phyloP scores from a whole-genome alignment of 495 filamentous ascomycete genomes.

The Podospora fimiseda region DNA sequence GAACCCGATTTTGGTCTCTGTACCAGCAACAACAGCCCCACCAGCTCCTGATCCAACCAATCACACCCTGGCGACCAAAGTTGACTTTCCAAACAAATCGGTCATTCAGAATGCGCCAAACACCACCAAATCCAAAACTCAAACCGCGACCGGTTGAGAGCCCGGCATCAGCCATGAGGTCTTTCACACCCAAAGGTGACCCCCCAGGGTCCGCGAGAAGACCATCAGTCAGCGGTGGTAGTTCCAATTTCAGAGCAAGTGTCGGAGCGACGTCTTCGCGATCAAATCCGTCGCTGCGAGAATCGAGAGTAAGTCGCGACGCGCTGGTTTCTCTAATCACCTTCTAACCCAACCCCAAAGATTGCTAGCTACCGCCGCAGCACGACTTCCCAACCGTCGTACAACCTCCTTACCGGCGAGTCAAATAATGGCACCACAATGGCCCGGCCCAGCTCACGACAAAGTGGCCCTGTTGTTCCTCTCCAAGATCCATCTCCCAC shows the following conservation, averaged over 20 bases:
- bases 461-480: conserved; percentile 28
- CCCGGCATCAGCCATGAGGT: conserved; percentile 17
- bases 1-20: too few relatives aligned
- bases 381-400: conserved; percentile 49
- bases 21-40: not conserved
- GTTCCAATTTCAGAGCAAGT: conserved; percentile 31
- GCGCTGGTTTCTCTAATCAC: conserved; percentile 14
- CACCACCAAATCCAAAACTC: conserved; percentile 11
- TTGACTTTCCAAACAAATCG: conserved; percentile 10
- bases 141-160: conserved; percentile 9
- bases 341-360: conserved; percentile 2
- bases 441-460: conserved; percentile 31
- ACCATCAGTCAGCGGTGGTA: conserved; percentile 17
- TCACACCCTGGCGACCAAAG: not conserved
- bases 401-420: conserved; percentile 55
- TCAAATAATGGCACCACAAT: conserved; percentile 27
- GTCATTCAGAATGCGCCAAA: conserved; percentile 7
- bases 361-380: conserved; percentile 17
- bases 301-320: conserved; percentile 38
- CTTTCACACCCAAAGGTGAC: conserved; percentile 27
- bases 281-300: conserved; percentile 23
- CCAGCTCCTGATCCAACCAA: conserved; percentile 5
- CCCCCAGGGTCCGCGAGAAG: conserved; percentile 23
- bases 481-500: conserved; percentile 28
- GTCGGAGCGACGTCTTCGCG: conserved; percentile 28